phyloP scores from a whole-genome alignment of 441 rosid species.

The Bocquillonia castaneifolia region DNA sequence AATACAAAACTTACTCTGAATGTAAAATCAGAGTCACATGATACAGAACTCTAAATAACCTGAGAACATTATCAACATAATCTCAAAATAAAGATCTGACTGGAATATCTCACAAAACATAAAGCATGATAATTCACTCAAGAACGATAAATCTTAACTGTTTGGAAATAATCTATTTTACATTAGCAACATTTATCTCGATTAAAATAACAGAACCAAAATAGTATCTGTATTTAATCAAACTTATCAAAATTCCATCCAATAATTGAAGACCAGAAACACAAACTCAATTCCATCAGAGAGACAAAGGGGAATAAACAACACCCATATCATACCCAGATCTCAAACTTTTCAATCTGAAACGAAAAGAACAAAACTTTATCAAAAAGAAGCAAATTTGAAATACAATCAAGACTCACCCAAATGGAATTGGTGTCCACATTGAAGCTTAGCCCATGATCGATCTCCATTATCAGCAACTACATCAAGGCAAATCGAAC shows the following conservation, averaged over 20 bases:
- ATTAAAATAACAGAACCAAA: not conserved
- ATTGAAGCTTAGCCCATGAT: slow-evolving; percentile 95
- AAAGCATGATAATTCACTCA: not conserved
- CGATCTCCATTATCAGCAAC: slow-evolving; percentile 81
- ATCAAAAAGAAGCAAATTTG: not conserved
- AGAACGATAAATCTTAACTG: not conserved
- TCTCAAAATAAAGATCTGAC: slow-evolving; percentile 6
- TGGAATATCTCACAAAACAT: not conserved
- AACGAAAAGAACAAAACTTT: not conserved
- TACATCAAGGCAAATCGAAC: slow-evolving; percentile 92
- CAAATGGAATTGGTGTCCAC: slow-evolving; percentile 89
- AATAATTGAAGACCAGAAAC: not conserved
- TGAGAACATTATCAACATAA: not conserved
- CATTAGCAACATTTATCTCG: not conserved
- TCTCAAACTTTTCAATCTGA: slow-evolving; percentile 35
- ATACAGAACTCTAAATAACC: not conserved
- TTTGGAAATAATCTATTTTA: not conserved
- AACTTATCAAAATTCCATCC: slow-evolving; percentile 8
- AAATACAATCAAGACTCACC: slow-evolving; percentile 40
- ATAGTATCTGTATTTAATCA: not conserved
- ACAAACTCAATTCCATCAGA: not conserved
- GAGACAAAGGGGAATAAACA: slow-evolving; percentile 4
- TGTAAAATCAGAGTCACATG: slow-evolving; percentile 2
- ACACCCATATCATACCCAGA: slow-evolving; percentile 29
- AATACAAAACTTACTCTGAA: not conserved